Conservation (phyloP, 768 basidiomycete genomes). For the Kondoa malvinella region DNA sequence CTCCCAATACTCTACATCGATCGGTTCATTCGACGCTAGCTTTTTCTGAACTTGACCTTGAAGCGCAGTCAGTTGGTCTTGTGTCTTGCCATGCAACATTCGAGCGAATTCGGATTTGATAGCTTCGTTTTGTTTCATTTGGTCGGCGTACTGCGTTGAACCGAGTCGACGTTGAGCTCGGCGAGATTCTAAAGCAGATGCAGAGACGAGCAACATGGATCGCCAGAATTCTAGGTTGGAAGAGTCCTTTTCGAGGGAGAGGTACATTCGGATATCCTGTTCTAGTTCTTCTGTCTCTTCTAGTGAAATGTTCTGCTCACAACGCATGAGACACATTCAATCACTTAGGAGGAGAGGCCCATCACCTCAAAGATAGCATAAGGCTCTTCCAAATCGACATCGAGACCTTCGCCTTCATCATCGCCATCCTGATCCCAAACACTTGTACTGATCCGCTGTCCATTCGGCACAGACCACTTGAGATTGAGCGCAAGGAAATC, state of each 20-base stretch:
- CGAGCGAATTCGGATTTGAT: constrained; percentile 72
- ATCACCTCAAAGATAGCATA: constrained; percentile 90
- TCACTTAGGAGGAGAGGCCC: constrained; percentile 28
- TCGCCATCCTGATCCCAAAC: constrained; percentile 50
- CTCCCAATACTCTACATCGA: constrained; percentile 98
- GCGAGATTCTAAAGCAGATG: constrained; percentile 66
- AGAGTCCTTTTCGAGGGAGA: constrained; percentile 65
- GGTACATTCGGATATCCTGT: constrained; percentile 81
- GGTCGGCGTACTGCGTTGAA: constrained; percentile 21
- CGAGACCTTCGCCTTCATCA: constrained; percentile 68
- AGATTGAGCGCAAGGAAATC: constrained; percentile 93
- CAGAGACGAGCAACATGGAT: constrained; percentile 97
- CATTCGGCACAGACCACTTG: constrained; percentile 54
- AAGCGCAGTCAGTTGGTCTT: constrained; percentile 61
- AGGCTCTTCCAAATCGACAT: constrained; percentile 95
- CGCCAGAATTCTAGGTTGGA: constrained; percentile 93
- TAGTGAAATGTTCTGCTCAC: constrained; percentile 54
- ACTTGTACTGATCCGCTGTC: constrained; percentile 33
- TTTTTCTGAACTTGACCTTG: constrained; percentile 78
- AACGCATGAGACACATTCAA: constrained; percentile 13
- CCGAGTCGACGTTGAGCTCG: constrained; percentile 39
- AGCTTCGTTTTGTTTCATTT: constrained; percentile 26
- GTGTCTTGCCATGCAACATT: constrained; percentile 66
- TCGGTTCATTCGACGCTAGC: constrained; percentile 73
- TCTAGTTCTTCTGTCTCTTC: constrained; percentile 84